Evolutionary conservation across 805 yeast species (phyloP).

Genomic region (Candida tammaniensis): DNA sequence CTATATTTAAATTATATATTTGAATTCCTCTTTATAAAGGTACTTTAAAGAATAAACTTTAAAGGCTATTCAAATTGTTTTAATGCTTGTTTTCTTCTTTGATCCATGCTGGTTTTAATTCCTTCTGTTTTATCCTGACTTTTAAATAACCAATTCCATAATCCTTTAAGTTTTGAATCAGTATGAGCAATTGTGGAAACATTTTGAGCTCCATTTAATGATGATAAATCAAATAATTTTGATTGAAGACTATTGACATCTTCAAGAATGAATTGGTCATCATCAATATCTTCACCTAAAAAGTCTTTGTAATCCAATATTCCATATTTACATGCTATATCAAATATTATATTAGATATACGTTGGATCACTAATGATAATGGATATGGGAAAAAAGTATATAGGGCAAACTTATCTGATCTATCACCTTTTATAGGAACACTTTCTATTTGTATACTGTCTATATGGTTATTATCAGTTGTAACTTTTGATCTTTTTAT

Average conservation of each 20-base stretch:
- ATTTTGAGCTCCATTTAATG: constrained; percentile 40
- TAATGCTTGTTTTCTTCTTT: constrained; percentile 39
- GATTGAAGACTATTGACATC: constrained; percentile 33
- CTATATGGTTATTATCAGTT: constrained; percentile 1
- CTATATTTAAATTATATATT: too few relatives aligned
- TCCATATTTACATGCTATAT: constrained; percentile 16
- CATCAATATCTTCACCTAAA: constrained; percentile 17
- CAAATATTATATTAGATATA: constrained; percentile 19
- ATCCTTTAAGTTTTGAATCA: constrained; percentile 17
- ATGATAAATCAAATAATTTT: constrained; percentile 36
- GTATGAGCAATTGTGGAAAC: constrained; percentile 29
- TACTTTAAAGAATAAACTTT: too few relatives aligned
- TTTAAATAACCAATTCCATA: constrained; percentile 25
- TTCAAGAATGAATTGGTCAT: constrained; percentile 21
- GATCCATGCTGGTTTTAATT: constrained; percentile 33
- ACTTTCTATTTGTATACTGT: constrained; percentile 18
- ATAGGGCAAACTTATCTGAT: constrained; percentile 30
- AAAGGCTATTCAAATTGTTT: constrained; percentile 36
- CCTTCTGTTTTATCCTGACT: constrained; percentile 10
- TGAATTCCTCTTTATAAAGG: too few relatives aligned
- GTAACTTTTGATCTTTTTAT: constrained; percentile 8
- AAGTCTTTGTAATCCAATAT: constrained; percentile 22
- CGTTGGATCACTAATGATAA: constrained; percentile 25
- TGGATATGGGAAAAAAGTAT: constrained; percentile 43
- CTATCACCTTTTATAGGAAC: constrained; percentile 24